Percentiles rank a stretch among this genome's conserved stretches.
Conservation (phyloP, 2,329 filamentous ascomycete genomes). For the Colletotrichum tropicale region DNA sequence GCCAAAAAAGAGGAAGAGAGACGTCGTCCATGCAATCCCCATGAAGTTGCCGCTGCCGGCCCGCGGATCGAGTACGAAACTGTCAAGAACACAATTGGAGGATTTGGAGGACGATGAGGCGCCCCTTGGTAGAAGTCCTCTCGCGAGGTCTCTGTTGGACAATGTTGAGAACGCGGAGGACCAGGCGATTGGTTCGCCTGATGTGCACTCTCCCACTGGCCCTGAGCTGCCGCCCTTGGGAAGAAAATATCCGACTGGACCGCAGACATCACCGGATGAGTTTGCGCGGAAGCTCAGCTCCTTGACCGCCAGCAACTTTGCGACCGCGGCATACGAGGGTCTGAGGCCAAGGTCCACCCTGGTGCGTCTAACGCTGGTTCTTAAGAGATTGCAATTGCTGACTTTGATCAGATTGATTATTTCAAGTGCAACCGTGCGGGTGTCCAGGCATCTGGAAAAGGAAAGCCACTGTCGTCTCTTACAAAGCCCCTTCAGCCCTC, state of each 20-base stretch:
- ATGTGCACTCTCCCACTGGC: not conserved
- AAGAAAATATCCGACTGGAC: not conserved
- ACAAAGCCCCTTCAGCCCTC: not conserved
- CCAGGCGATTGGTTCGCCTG: not conserved
- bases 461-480: not conserved
- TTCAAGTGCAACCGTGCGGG: conserved; percentile 20
- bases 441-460: not conserved
- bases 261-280: conserved; percentile 1
- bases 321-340: not conserved
- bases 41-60: conserved; percentile 12
- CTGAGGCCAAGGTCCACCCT: conserved; percentile 7
- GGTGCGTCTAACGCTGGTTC: not conserved
- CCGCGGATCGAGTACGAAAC: conserved; percentile 1
- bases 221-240: not conserved
- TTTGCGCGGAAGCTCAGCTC: conserved; percentile 16
- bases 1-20: conserved; percentile 21
- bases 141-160: not conserved
- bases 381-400: not conserved
- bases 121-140: not conserved
- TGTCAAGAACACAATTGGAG: not conserved
- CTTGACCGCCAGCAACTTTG: conserved; percentile 16
- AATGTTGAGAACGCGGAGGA: conserved; percentile 1
- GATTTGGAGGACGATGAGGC: conserved; percentile 2
- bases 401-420: conserved; percentile 14
- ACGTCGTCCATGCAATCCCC: conserved; percentile 8